These are phyloP conservation scores for Penicillium sp. DNA, from an alignment of 2,329 filamentous ascomycete species.

Conservation along the genomic window DNA sequence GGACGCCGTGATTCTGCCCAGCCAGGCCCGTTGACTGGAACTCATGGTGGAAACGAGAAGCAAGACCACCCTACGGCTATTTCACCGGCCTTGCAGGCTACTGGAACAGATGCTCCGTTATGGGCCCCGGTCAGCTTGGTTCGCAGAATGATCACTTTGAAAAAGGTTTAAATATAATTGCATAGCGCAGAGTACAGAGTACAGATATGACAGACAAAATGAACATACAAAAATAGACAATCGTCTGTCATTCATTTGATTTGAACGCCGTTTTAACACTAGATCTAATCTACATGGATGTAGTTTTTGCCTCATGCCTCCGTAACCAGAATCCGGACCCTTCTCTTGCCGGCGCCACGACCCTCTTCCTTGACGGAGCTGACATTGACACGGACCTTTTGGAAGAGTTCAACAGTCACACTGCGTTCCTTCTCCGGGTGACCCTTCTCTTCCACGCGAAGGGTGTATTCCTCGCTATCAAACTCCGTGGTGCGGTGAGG, in stretches of 20 bases:
- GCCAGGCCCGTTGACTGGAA: constrained; percentile 18
- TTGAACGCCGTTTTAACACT: constrained; percentile 10
- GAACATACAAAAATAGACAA: constrained; percentile 1
- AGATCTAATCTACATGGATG: constrained; percentile 16
- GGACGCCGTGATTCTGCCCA: constrained; percentile 11
- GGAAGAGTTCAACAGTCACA: constrained; percentile 75
- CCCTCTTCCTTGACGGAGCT: constrained; percentile 86
- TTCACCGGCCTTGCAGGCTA: constrained; percentile 1
- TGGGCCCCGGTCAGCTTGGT: constrained; percentile 33
- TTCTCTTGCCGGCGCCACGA: constrained; percentile 85
- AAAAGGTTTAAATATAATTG: constrained; percentile 27
- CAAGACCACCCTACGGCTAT: constrained; percentile 4
- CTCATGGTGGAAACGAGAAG: constrained; percentile 12
- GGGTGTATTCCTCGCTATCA: constrained; percentile 80
- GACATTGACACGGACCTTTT: constrained; percentile 85
- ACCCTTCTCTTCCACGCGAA: constrained; percentile 59
- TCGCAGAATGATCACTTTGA: constrained; percentile 33
- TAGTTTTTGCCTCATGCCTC: constrained; percentile 25
- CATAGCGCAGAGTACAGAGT: neutral
- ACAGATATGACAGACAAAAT: neutral
- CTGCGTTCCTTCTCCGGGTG: constrained; percentile 39
- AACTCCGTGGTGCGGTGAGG: constrained; percentile 70
- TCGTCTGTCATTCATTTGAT: neutral
- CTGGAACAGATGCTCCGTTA: constrained; percentile 9
- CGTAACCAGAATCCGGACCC: constrained; percentile 46